Evolutionary conservation across 169 alveolate genomes (phyloP).

Genomic region (Ichthyophthirius multifiliis): DNA sequence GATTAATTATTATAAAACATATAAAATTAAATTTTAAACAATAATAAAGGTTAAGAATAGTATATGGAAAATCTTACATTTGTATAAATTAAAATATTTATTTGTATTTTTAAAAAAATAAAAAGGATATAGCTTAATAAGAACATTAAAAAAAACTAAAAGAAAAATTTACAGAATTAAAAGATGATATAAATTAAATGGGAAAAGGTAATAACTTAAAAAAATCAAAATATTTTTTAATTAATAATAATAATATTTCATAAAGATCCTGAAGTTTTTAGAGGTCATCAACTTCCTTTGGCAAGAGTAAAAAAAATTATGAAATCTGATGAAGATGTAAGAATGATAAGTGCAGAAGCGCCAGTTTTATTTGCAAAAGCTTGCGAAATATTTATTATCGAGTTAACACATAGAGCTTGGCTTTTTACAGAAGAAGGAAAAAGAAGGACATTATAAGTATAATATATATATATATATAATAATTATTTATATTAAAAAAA

Average conservation of each 20-base stretch:
- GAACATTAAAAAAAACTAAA: slow-evolving; percentile 49
- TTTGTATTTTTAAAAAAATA: background rate
- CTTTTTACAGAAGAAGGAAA: slow-evolving; percentile 88
- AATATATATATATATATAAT: background rate
- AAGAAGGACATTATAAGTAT: slow-evolving; percentile 87
- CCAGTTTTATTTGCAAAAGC: slow-evolving; percentile 96
- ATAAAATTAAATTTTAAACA: too few species aligned
- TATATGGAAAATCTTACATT: too few species aligned
- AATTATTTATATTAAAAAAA: background rate
- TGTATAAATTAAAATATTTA: too few species aligned
- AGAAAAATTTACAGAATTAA: slow-evolving; percentile 34
- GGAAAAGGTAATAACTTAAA: slow-evolving; percentile 19
- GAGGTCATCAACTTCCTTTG: slow-evolving; percentile 87
- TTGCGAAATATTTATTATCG: slow-evolving; percentile 95
- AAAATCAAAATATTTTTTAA: too few species aligned
- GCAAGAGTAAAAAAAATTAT: slow-evolving; percentile 95
- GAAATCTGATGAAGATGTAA: slow-evolving; percentile 95
- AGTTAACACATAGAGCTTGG: slow-evolving; percentile 93
- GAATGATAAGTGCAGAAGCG: slow-evolving; percentile 95
- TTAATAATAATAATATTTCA: too few species aligned
- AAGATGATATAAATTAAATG: slow-evolving; percentile 35
- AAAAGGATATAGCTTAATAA: slow-evolving; percentile 3
- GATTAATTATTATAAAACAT: too few species aligned
- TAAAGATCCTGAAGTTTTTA: slow-evolving; percentile 65
- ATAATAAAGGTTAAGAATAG: too few species aligned